Evolutionary conservation across 495 filamentous ascomycete species (phyloP).

Genomic region (Podospora bellae-mahoneyi): DNA sequence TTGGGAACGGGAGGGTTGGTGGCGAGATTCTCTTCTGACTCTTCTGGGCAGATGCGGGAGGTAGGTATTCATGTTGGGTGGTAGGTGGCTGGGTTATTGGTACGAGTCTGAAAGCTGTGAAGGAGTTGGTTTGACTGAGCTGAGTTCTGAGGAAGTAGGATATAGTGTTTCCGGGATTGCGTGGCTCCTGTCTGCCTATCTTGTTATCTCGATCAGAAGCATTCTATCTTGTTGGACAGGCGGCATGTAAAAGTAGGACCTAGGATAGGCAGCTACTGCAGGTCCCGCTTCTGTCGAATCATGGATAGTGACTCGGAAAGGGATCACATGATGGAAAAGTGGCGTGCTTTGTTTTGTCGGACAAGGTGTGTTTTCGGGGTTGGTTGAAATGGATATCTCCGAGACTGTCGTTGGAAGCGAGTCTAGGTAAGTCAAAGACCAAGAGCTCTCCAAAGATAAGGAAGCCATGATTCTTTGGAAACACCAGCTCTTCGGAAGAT

Average conservation of each 20-base stretch:
- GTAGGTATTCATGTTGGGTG: too few relatives aligned
- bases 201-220: neutral
- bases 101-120: too few relatives aligned
- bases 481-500: neutral
- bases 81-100: too few relatives aligned
- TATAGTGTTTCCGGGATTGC: neutral
- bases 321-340: slow-evolving; percentile 13
- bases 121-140: neutral
- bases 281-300: neutral
- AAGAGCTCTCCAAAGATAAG: neutral
- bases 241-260: neutral
- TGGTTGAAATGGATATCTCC: neutral
- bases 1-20: neutral
- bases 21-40: neutral
- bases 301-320: neutral
- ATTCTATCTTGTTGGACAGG: neutral
- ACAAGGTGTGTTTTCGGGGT: neutral
- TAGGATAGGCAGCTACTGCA: neutral
- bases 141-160: too few relatives aligned
- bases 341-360: neutral
- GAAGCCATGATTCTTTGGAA: neutral
- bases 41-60: too few relatives aligned
- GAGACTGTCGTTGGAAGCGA: neutral
- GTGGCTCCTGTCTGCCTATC: neutral
- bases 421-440: neutral